These are phyloP conservation scores for Datisca glomerata DNA, from an alignment of 306 rosid genomes.

Conservation along the genomic window DNA sequence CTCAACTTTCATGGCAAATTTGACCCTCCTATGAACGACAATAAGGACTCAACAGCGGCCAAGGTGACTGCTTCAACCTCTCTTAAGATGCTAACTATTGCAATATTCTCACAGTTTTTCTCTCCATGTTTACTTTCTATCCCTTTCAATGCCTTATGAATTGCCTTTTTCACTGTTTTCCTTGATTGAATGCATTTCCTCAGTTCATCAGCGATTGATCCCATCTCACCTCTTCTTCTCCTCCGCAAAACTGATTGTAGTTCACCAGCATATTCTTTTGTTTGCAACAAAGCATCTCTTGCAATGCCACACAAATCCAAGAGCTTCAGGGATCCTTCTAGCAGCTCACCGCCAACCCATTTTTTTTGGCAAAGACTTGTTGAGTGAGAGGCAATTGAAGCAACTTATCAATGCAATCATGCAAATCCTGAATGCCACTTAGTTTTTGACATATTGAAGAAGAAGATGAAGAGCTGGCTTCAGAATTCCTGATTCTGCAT, in stretches of 20 bases:
- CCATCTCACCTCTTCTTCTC: conserved; percentile 12
- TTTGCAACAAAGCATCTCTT: conserved; percentile 16
- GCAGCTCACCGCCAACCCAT: conserved; percentile 7
- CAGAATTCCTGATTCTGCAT: conserved; percentile 11
- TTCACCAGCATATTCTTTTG: conserved; percentile 10
- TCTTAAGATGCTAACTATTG: conserved; percentile 11
- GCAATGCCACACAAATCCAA: conserved; percentile 20
- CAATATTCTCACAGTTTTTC: conserved; percentile 1
- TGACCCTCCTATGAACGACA: background rate
- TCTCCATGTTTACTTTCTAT: background rate
- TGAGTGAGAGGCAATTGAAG: conserved; percentile 16
- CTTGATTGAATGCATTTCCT: conserved; percentile 16
- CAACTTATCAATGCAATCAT: conserved; percentile 18
- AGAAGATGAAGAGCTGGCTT: conserved; percentile 9
- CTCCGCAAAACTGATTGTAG: conserved; percentile 19
- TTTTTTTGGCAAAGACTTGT: conserved; percentile 8
- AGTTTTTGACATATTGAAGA: conserved; percentile 12
- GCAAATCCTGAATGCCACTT: conserved; percentile 10
- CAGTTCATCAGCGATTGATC: conserved; percentile 10
- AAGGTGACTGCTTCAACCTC: conserved; percentile 10
- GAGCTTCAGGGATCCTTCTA: conserved; percentile 20
- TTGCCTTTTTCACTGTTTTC: conserved; percentile 16
- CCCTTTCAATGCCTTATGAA: conserved; percentile 8
- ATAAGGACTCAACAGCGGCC: background rate
- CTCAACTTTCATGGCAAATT: background rate